Conservation (phyloP, 192 early-diverging fungal genomes). For the Backusella tarrabulga region DNA sequence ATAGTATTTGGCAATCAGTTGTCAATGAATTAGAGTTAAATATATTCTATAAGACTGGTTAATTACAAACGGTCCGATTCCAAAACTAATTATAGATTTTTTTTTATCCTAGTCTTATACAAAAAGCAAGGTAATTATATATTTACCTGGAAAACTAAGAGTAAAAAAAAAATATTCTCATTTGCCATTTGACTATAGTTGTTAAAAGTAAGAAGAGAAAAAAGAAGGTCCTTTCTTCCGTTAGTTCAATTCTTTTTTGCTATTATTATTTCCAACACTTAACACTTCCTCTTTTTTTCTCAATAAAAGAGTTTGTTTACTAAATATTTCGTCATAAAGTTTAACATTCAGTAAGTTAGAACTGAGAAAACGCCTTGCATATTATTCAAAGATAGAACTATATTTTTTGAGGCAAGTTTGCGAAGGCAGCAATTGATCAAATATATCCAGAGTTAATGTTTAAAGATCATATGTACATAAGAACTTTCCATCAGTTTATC, state of each 20-base stretch:
- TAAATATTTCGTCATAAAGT: not conserved
- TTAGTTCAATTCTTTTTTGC: no score
- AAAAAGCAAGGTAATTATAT: not conserved
- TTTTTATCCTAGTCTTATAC: not conserved
- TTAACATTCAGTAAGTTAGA: not conserved
- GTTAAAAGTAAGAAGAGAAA: not conserved
- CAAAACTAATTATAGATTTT: not conserved
- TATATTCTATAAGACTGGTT: not conserved
- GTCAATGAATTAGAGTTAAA: not conserved
- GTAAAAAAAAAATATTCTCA: not conserved
- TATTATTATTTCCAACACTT: not conserved
- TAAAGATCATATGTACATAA: not conserved
- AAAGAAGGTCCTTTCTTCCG: not conserved
- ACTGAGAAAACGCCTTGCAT: not conserved
- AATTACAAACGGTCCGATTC: not conserved
- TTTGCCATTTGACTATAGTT: not conserved
- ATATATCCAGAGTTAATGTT: not conserved
- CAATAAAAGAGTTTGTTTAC: not conserved
- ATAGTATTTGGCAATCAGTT: not conserved
- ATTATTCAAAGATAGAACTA: not conserved
- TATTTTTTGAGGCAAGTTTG: not conserved
- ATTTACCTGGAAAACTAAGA: not conserved
- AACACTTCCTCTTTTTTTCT: not conserved
- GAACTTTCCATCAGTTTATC: not conserved
- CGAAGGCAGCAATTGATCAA: not conserved